These are phyloP conservation scores for Debaryomyces psychrophilus DNA, from an alignment of 1,139 yeast species.

Conservation along the genomic window DNA sequence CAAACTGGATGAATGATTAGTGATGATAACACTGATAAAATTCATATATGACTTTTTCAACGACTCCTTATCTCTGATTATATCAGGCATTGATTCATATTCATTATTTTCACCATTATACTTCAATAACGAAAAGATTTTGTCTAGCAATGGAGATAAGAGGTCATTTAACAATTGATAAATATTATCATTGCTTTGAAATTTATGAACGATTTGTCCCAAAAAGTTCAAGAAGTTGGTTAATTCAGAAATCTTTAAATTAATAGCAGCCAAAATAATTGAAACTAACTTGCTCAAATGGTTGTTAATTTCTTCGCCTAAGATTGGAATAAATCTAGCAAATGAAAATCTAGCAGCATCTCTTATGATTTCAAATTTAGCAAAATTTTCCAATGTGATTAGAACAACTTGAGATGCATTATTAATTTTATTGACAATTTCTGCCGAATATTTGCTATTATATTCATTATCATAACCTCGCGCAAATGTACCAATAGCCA, in stretches of 20 bases:
- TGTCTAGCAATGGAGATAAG: slow-evolving; percentile 70
- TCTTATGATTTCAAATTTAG: slow-evolving; percentile 68
- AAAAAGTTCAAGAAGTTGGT: slow-evolving; percentile 82
- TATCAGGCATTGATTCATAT: slow-evolving; percentile 45
- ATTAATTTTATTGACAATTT: slow-evolving; percentile 56
- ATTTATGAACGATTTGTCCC: slow-evolving; percentile 85
- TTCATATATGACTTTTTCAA: slow-evolving; percentile 73
- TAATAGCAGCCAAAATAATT: slow-evolving; percentile 68
- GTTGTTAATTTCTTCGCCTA: slow-evolving; percentile 48
- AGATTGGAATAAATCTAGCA: slow-evolving; percentile 80
- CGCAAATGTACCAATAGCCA: slow-evolving; percentile 89
- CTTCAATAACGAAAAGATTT: slow-evolving; percentile 60
- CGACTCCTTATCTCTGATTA: slow-evolving; percentile 59
- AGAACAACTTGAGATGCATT: slow-evolving; percentile 82
- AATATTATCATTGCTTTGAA: slow-evolving; percentile 65
- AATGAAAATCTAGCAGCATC: slow-evolving; percentile 87
- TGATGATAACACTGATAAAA: slow-evolving; percentile 67
- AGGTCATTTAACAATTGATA: slow-evolving; percentile 75
- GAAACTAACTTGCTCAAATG: slow-evolving; percentile 76
- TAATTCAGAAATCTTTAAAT: slow-evolving; percentile 65
- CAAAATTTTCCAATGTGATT: slow-evolving; percentile 78
- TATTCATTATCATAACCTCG: slow-evolving; percentile 69
- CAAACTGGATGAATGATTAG: slow-evolving; percentile 79
- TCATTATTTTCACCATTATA: slow-evolving; percentile 21
- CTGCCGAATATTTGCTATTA: slow-evolving; percentile 32